Conservation (phyloP, 129 eudicot genomes). For the Saussurea involucrata region DNA sequence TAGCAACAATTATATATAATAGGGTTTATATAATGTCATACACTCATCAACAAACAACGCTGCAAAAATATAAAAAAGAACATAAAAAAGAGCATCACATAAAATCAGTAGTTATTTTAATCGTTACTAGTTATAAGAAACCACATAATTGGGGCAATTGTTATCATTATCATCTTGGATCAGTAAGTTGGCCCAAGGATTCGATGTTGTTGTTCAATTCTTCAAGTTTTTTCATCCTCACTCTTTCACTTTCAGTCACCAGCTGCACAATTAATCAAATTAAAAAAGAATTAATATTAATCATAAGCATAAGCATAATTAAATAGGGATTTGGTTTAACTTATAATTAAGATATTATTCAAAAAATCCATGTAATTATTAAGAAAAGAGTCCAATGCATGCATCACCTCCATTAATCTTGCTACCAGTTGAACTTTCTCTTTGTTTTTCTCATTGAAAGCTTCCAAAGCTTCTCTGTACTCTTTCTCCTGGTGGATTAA, state of each 20-base stretch:
- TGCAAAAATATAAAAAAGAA: constrained; percentile 19
- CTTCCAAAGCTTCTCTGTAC: constrained; percentile 78
- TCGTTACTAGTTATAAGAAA: constrained; percentile 14
- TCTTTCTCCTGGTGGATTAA: constrained; percentile 62
- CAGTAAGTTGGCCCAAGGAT: constrained; percentile 28
- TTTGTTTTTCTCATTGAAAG: constrained; percentile 79
- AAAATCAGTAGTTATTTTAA: constrained; percentile 20
- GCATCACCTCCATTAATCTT: constrained; percentile 78
- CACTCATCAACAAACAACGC: constrained; percentile 11
- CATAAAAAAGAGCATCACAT: constrained; percentile 4
- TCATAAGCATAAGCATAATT: background rate
- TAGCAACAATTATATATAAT: background rate
- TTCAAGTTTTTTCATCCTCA: constrained; percentile 82
- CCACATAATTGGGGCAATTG: background rate
- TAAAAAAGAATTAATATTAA: background rate
- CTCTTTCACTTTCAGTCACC: constrained; percentile 76
- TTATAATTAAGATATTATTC: background rate
- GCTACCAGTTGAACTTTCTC: constrained; percentile 75
- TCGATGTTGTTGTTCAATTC: constrained; percentile 75
- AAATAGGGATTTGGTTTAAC: background rate
- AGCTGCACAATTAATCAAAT: constrained; percentile 41
- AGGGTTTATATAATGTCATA: constrained; percentile 4
- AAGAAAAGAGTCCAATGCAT: background rate
- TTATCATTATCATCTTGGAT: constrained; percentile 20
- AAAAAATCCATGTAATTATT: too few relatives aligned